These are phyloP conservation scores for Aspergillus indologenus DNA, from an alignment of 495 filamentous ascomycete species.

Conservation along the genomic window DNA sequence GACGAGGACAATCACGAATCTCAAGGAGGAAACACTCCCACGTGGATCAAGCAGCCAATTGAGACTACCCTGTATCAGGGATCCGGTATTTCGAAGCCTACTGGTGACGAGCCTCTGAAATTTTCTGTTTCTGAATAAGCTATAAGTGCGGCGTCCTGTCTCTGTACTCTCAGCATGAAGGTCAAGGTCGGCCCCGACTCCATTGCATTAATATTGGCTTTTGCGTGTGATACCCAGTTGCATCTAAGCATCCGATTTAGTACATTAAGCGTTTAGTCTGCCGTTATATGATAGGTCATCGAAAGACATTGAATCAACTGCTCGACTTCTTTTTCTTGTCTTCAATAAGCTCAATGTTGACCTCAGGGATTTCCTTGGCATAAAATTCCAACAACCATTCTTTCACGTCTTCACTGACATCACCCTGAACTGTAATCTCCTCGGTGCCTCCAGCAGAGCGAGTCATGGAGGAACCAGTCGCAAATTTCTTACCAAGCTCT, in stretches of 20 bases:
- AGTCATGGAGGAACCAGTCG: conserved; percentile 89
- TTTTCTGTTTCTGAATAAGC: conserved; percentile 37
- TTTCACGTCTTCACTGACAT: conserved; percentile 90
- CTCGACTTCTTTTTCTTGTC: conserved; percentile 79
- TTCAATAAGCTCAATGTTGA: conserved; percentile 90
- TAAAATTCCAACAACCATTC: conserved; percentile 88
- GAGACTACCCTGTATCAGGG: background rate
- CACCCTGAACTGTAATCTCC: conserved; percentile 97
- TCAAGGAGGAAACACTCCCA: background rate
- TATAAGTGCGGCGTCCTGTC: conserved; percentile 18
- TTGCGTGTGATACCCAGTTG: conserved; percentile 26
- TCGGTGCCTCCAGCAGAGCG: conserved; percentile 82
- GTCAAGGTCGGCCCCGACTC: conserved; percentile 9
- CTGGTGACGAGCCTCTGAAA: conserved; percentile 28
- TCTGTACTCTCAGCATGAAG: background rate
- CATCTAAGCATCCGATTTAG: conserved; percentile 6
- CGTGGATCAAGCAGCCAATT: conserved; percentile 1
- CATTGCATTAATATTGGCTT: conserved; percentile 6
- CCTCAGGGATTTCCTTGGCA: conserved; percentile 75
- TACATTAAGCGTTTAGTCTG: conserved; percentile 21
- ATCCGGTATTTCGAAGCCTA: conserved; percentile 8
- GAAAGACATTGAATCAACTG: conserved; percentile 3
- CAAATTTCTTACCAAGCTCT: conserved; percentile 57
- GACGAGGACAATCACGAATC: background rate
- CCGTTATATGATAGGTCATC: background rate